Evolutionary conservation across 495 filamentous ascomycete genomes (phyloP), one percentile per base, ranked within the genome.

Genomic region (Hypoxylon trugodes): DNA sequence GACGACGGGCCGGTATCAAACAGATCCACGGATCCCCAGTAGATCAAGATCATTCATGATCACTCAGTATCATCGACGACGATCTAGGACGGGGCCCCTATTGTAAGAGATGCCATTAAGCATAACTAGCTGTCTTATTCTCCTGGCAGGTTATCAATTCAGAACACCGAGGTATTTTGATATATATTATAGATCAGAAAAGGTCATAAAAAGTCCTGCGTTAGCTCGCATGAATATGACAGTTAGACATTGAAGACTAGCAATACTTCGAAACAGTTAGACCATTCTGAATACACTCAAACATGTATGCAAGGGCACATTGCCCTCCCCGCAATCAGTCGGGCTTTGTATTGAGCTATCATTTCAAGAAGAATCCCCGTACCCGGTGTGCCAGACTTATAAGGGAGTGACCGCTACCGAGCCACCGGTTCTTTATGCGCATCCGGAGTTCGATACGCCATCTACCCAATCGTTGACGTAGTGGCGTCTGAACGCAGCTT

Each of bases 1-100:
- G 26, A 48, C 63, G 26, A 30, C 57, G 57, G 52, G 9, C 57
- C 63, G 63, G 63, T 58, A 61, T 66, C 63, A 56, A 51, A 53
- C 38, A 42, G 57, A 61, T 66, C 35, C 57, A 25, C 63, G 35
- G 63, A 58, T 57, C 43, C 38, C 9, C 57, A 12, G 51, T 8
- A 66, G 63, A 66, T 66, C 63, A 43, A 10, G 50, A 50, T 48
- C 24, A 47, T 25, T 33, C 24, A 18, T 32, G 22, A 7, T 12
- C 10, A 35, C 8, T 10, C 26, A 18, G 52, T 53, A 37, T 52
- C 21, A 55, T 52, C 37, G 51, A 63, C 51, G 24, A 46, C 22
- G 51, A 52, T 57, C 52, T 46, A 6, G 26, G 13, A 33, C 21
- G 32, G 25, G 18, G 24, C 8, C 12, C 26, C 5, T 25, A 43